Evolutionary conservation across 1,284 basidiomycete genomes (phyloP).

Genomic region (Singerocomus rubriflavus): DNA sequence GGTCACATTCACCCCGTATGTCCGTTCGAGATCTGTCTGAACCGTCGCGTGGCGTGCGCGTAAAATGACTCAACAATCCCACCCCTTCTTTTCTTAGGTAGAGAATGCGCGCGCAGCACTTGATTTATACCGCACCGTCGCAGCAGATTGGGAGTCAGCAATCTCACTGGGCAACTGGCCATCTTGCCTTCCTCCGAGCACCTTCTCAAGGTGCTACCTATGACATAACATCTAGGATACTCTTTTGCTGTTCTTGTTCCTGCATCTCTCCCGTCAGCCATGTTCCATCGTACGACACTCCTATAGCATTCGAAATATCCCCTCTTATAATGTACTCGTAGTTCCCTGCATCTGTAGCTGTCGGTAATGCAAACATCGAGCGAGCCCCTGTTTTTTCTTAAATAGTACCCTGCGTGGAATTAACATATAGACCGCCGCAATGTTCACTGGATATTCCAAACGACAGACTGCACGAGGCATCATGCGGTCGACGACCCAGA

Average conservation of each 20-base stretch:
- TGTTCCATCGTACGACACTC: slow-evolving; percentile 5
- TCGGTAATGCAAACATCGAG: slow-evolving; percentile 19
- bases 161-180: slow-evolving; percentile 68
- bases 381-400: slow-evolving; percentile 6
- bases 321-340: slow-evolving; percentile 25
- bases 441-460: no score
- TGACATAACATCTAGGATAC: slow-evolving; percentile 28
- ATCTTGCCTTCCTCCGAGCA: slow-evolving; percentile 68
- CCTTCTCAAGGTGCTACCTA: slow-evolving; percentile 74
- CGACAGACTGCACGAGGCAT: no score
- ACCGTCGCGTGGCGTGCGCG: neutral
- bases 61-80: slow-evolving; percentile 14
- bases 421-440: no score
- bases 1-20: slow-evolving; percentile 66
- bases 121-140: slow-evolving; percentile 71
- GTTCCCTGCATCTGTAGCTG: slow-evolving; percentile 11
- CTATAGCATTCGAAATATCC: slow-evolving; percentile 14
- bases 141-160: slow-evolving; percentile 62
- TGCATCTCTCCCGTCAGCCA: neutral
- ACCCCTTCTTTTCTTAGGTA: slow-evolving; percentile 40
- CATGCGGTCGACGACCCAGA: neutral
- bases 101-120: slow-evolving; percentile 75
- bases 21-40: slow-evolving; percentile 16
- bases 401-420: no score
- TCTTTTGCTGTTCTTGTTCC: slow-evolving; percentile 18